Conservation (phyloP, 2,329 filamentous ascomycete genomes). For the Ophiostoma australiae region DNA sequence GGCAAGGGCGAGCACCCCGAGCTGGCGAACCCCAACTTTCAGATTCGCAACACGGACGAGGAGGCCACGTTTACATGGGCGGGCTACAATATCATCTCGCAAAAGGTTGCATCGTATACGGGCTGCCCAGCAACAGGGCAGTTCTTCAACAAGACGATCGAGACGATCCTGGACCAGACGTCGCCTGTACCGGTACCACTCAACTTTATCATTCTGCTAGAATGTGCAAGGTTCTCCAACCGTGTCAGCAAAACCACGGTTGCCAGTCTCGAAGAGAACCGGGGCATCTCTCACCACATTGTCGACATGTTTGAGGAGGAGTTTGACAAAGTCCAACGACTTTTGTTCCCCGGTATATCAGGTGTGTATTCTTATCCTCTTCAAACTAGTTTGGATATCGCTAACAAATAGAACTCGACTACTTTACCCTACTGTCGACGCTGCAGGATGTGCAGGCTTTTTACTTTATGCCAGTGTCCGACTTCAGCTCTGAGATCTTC, state of each 20-base stretch:
- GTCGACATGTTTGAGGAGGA: slow-evolving; percentile 50
- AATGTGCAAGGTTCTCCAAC: slow-evolving; percentile 49
- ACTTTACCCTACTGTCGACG: slow-evolving; percentile 46
- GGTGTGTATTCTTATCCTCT: slow-evolving; percentile 34
- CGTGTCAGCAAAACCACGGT: slow-evolving; percentile 45
- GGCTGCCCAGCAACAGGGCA: slow-evolving; percentile 44
- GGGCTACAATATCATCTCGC: slow-evolving; percentile 48
- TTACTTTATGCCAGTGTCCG: slow-evolving; percentile 46
- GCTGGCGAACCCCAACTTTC: slow-evolving; percentile 43
- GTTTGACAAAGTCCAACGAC: slow-evolving; percentile 44
- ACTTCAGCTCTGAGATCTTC: slow-evolving; percentile 38
- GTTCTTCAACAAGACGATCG: slow-evolving; percentile 47
- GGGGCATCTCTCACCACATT: slow-evolving; percentile 44
- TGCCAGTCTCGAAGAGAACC: slow-evolving; percentile 44
- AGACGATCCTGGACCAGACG: slow-evolving; percentile 41
- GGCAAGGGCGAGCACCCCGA: slow-evolving; percentile 48
- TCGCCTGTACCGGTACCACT: slow-evolving; percentile 40
- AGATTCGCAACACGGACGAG: slow-evolving; percentile 45
- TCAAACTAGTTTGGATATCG: background rate
- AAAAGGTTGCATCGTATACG: slow-evolving; percentile 41
- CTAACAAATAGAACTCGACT: slow-evolving; percentile 40
- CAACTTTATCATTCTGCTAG: slow-evolving; percentile 44
- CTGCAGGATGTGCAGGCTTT: slow-evolving; percentile 51
- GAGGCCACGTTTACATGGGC: slow-evolving; percentile 52
- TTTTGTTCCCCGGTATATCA: slow-evolving; percentile 44